Conservation (phyloP, 176 grass and related monocot genomes). For the Oryza punctata region DNA sequence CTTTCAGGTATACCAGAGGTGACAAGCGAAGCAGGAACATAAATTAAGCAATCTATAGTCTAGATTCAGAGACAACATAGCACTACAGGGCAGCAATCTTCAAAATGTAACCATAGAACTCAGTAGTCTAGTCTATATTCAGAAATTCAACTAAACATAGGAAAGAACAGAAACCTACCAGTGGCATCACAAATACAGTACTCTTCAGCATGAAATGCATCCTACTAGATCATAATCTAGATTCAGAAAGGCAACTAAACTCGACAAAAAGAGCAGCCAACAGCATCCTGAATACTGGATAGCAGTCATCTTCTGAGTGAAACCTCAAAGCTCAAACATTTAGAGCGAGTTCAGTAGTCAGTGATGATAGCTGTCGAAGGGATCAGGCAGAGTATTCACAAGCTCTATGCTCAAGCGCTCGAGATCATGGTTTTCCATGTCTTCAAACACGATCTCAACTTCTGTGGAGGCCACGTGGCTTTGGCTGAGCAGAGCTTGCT, state of each 20-base stretch:
- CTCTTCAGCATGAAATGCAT: conserved; percentile 11
- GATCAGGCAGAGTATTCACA: conserved; percentile 26
- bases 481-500: conserved; percentile 32
- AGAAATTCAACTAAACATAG: conserved; percentile 13
- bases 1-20: background rate
- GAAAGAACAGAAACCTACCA: background rate
- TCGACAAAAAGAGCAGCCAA: background rate
- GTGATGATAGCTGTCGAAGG: conserved; percentile 23
- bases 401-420: conserved; percentile 20
- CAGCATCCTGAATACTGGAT: background rate
- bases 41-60: background rate
- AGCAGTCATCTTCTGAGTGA: background rate
- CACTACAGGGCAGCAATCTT: conserved; percentile 10
- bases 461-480: conserved; percentile 24
- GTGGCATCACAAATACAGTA: background rate
- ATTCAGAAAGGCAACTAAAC: conserved; percentile 5
- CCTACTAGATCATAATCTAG: background rate
- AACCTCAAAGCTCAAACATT: conserved; percentile 6
- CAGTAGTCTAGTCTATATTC: conserved; percentile 2
- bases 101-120: background rate
- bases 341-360: conserved; percentile 9
- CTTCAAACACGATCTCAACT: conserved; percentile 35
- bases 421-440: background rate
- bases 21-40: background rate
- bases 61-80: conserved; percentile 8